phyloP scores from a whole-genome alignment of 257 asterid genomes.

The Phtheirospermum japonicum region DNA sequence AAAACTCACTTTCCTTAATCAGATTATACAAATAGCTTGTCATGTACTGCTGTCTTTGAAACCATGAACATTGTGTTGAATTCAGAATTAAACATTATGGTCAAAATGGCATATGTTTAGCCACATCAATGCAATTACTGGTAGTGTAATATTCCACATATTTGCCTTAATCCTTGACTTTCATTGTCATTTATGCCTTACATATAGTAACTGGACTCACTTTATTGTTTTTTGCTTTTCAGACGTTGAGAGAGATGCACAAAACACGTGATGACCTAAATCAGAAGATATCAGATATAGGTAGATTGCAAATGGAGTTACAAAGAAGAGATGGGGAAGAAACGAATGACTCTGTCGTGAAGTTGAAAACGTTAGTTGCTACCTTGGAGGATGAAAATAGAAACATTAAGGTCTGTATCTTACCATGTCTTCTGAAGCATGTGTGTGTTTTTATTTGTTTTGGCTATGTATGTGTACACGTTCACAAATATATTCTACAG shows the following conservation, averaged over 20 bases:
- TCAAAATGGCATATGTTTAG: background rate
- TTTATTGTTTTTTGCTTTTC: conserved; percentile 26
- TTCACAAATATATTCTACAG: conserved; percentile 28
- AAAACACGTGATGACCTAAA: conserved; percentile 54
- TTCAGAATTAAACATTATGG: background rate
- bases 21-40: background rate
- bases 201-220: background rate
- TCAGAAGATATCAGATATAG: conserved; percentile 59
- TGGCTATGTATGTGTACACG: conserved; percentile 19
- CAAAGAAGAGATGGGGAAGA: conserved; percentile 48
- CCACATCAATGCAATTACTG: conserved; percentile 2
- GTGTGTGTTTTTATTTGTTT: conserved; percentile 8
- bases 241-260: conserved; percentile 61
- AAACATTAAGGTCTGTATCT: conserved; percentile 57
- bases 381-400: conserved; percentile 69
- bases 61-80: conserved; percentile 10
- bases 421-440: conserved; percentile 25
- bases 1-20: background rate
- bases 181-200: conserved; percentile 5
- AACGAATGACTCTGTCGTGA: conserved; percentile 39
- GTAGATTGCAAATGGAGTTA: conserved; percentile 60
- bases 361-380: conserved; percentile 50
- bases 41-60: conserved; percentile 5
- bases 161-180: conserved; percentile 14
- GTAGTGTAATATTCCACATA: background rate